A percentile compares a stretch with the other conserved stretches of the same genome.
phyloP scores from a whole-genome alignment of 768 basidiomycete species.

The Pholiota conissans region DNA sequence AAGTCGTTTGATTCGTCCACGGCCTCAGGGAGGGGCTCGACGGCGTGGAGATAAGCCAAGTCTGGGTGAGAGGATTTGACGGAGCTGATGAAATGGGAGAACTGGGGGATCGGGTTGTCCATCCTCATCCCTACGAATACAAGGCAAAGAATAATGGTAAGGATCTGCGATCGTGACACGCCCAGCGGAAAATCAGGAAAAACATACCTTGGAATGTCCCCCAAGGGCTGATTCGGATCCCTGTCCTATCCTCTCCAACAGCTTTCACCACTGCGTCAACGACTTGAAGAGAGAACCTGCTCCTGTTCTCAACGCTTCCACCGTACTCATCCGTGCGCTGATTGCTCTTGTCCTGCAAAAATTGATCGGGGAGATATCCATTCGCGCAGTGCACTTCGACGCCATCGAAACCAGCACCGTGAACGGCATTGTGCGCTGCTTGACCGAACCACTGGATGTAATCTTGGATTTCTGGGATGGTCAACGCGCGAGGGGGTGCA shows the following conservation, averaged over 20 bases:
- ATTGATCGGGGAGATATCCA: slow-evolving; percentile 58
- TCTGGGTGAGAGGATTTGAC: slow-evolving; percentile 41
- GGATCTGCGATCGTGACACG: background rate
- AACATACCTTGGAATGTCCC: slow-evolving; percentile 27
- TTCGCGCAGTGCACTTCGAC: slow-evolving; percentile 48
- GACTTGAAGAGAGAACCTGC: slow-evolving; percentile 57
- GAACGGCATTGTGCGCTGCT: slow-evolving; percentile 56
- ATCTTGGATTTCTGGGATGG: slow-evolving; percentile 48
- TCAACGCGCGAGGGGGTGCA: slow-evolving; percentile 39
- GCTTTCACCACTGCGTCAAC: slow-evolving; percentile 50
- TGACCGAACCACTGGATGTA: slow-evolving; percentile 50
- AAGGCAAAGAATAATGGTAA: background rate
- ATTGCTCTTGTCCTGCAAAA: slow-evolving; percentile 57
- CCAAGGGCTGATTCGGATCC: slow-evolving; percentile 62
- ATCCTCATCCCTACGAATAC: slow-evolving; percentile 51
- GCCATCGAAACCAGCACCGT: slow-evolving; percentile 71
- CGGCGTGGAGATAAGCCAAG: slow-evolving; percentile 52
- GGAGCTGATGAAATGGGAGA: slow-evolving; percentile 45
- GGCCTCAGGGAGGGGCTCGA: slow-evolving; percentile 35
- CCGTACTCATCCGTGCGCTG: slow-evolving; percentile 67
- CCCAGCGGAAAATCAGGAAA: background rate
- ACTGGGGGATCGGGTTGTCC: slow-evolving; percentile 55
- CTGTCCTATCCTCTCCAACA: slow-evolving; percentile 56
- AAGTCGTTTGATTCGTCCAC: slow-evolving; percentile 39
- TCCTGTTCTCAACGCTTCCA: slow-evolving; percentile 61